phyloP scores from a whole-genome alignment of 1,284 basidiomycete species.

The Pholiota adiposa region DNA sequence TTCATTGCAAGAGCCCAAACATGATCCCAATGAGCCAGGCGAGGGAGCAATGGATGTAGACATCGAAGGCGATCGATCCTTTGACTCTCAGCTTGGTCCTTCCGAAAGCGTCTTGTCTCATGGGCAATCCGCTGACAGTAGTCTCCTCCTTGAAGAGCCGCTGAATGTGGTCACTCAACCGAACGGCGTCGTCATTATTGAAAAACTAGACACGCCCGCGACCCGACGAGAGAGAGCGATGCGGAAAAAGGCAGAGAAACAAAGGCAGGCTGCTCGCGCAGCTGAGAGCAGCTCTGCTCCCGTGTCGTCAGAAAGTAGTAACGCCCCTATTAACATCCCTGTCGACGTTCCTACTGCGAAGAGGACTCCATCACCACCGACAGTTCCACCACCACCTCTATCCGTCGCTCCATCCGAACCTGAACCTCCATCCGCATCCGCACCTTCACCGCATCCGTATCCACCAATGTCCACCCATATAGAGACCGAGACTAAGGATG shows the following conservation, averaged over 20 bases:
- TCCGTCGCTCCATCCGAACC: too few species aligned
- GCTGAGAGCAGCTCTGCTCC: conserved; percentile 13
- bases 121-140: conserved; percentile 11
- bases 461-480: too few species aligned
- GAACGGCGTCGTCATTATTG: conserved; percentile 50
- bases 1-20: conserved; percentile 19
- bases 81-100: conserved; percentile 6
- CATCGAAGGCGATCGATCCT: conserved; percentile 14
- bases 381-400: too few species aligned
- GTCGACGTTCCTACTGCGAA: too few species aligned
- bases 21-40: conserved; percentile 15
- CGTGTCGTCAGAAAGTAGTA: conserved; percentile 20
- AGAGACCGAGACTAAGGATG: too few species aligned
- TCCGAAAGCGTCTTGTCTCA: conserved; percentile 11
- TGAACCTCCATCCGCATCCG: too few species aligned
- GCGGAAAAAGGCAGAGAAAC: conserved; percentile 48
- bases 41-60: conserved; percentile 33
- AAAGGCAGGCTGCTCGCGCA: conserved; percentile 25
- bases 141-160: conserved; percentile 19
- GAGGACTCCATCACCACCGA: too few species aligned
- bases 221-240: conserved; percentile 60
- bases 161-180: conserved; percentile 27
- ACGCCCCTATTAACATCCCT: conserved; percentile 11
- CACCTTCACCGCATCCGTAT: neutral
- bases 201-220: conserved; percentile 70